phyloP scores from a whole-genome alignment of 139 green algal genomes.

The Yamagishiella unicocca region DNA sequence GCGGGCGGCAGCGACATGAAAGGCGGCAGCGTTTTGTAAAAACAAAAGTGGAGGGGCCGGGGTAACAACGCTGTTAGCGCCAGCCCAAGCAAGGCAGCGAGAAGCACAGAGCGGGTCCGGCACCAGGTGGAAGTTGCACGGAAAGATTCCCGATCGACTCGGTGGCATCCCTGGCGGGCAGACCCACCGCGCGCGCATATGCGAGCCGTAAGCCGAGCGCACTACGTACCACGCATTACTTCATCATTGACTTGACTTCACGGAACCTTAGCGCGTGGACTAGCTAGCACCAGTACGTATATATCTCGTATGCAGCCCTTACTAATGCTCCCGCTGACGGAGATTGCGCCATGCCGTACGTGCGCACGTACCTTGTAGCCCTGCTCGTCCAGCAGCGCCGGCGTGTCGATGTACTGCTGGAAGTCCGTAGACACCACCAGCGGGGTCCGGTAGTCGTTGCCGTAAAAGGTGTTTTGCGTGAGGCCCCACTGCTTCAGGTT shows the following conservation, averaged over 20 bases:
- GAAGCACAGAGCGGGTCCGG: background rate
- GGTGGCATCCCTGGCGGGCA: no score
- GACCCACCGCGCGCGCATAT: no score
- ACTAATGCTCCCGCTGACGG: background rate
- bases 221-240: background rate
- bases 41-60: background rate
- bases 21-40: background rate
- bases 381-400: background rate
- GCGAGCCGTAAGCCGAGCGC: background rate
- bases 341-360: background rate
- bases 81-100: background rate
- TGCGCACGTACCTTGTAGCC: background rate
- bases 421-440: background rate
- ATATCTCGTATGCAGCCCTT: background rate
- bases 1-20: background rate
- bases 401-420: background rate
- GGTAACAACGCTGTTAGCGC: background rate
- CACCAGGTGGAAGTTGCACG: no score
- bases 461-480: background rate
- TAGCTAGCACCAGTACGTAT: background rate
- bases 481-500: background rate
- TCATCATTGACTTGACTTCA: background rate
- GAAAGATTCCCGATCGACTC: no score
- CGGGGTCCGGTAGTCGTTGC: background rate
- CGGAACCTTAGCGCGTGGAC: background rate